Evolutionary conservation across 306 rosid species (phyloP), one percentile per base, ranked within the genome.

Genomic region (Gastrolobium villosum): DNA sequence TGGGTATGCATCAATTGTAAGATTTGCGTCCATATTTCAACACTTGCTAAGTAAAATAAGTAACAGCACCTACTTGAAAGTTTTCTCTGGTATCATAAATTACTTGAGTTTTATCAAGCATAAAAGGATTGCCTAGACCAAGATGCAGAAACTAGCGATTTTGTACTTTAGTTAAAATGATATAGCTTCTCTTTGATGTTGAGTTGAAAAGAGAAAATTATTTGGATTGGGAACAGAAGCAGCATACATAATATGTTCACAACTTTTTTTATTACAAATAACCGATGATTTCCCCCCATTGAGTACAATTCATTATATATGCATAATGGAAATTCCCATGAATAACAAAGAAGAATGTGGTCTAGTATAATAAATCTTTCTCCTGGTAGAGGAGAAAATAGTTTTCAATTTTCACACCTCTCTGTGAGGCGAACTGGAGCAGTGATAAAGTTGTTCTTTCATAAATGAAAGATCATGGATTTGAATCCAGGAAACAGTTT

Each of bases 191-290:
- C 26, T 20, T 20, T 20, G 26, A 20, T 20, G 26, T 20, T 20
- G 26, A 6, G 56, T 15, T 5, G 53, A 32, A 67, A 54, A 26
- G 43, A 53, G 20, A 26, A 61, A 13, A 28, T 28, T 9, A 48
- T 31, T 49, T 69, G 14, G 44, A 48, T 69, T 48, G 11, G n/a
- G 43, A 48, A 5, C 8, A 68, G 36, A 65, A 72, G 30, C 60
- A 52, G 36, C 63, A 52, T 11, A 6, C 56, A 45, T 30, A 8
- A 30, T 10, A 2, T 41, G 36, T 65, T 46, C 49, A 41, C 5
- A 26, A 43, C 28, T 30, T 37, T 60, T 14, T 11, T 15, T 3
- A 59, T 50, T 30, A 50, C 56, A n/a, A 50, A 50, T 50, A 6
- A 10, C 26, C 0, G 4, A 71, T 71, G 76, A 9, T 36, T 71